Evolutionary conservation across 805 yeast species (phyloP), one percentile per base, ranked within the genome.

Genomic region (Kodamaea nitidulidarum): DNA sequence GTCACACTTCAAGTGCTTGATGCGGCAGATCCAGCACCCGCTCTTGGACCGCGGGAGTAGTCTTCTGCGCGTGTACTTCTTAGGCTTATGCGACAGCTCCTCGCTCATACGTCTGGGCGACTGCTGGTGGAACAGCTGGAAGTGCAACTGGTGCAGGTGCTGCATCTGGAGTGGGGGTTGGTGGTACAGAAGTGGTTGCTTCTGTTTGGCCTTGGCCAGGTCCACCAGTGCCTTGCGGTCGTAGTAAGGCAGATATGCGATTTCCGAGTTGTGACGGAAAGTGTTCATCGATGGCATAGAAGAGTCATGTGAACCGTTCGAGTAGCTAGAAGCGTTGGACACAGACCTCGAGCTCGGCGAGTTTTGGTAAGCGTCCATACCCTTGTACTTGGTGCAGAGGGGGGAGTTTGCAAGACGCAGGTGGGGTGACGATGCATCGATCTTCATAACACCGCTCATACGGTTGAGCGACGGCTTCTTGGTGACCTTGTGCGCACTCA

Each of bases 1-100:
- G 43, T 68, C 72, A 47, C 74, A 68, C 45, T 68, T 68, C 41
- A 68, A 56, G 45, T 68, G 74, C 45, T 67, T 66, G 42, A 68
- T 68, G 39, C 74, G 52, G 44, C 74, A 68, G 39, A 68, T 65
- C 74, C 74, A 68, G 43, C 74, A 68, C 5, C 74, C 74, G 24
- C 55, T 61, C 42, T 65, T 65, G 2, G 71, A 64, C 33, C 73
- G 50, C 2, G 71, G 71, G 41, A 65, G 54, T 16, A 63, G 46
- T 39, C 71, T 59, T 40, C 67, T 55, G 25, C 73, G 51, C 11
- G 68, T 67, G 40, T 65, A 53, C 44, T 65, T 65, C 41, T 65
- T 66, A 7, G 59, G 52, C 34, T 52, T 39, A n/a, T 31, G 33
- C 15, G 39, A 22, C 31, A 18, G 24, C 24, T 40, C 36, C 25